Conservation (phyloP, 2,329 filamentous ascomycete species). For the Fusarium secorum region DNA sequence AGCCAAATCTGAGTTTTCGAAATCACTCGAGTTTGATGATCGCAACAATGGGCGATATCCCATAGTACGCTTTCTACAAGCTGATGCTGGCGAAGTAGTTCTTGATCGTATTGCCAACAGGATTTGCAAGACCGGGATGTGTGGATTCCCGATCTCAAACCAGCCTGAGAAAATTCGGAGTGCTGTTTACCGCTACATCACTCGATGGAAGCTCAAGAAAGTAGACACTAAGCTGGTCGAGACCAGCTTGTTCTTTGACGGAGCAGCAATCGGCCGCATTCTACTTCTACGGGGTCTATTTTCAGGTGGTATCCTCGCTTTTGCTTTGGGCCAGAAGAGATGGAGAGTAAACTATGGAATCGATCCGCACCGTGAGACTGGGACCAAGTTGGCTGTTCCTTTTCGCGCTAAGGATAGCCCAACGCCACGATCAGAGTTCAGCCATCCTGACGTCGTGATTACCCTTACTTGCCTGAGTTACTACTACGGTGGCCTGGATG, state of each 20-base stretch:
- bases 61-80: conserved; percentile 56
- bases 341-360: conserved; percentile 73
- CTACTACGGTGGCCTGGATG: conserved; percentile 63
- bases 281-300: conserved; percentile 65
- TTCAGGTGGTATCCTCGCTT: conserved; percentile 61
- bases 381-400: conserved; percentile 63
- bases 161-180: conserved; percentile 44
- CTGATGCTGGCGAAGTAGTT: conserved; percentile 43
- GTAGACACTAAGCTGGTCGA: conserved; percentile 50
- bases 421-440: conserved; percentile 65
- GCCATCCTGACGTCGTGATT: conserved; percentile 67
- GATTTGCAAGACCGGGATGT: conserved; percentile 54
- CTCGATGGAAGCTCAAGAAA: conserved; percentile 38
- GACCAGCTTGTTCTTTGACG: conserved; percentile 48
- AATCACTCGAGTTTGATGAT: conserved; percentile 54
- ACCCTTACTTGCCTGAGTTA: conserved; percentile 63
- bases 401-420: conserved; percentile 68
- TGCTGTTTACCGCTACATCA: conserved; percentile 56
- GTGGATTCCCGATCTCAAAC: conserved; percentile 53
- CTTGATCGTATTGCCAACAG: conserved; percentile 46
- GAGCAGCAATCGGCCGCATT: conserved; percentile 47
- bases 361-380: conserved; percentile 51
- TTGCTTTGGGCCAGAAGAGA: conserved; percentile 63
- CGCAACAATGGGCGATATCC: conserved; percentile 53
- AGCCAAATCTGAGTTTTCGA: conserved; percentile 45